Evolutionary conservation across 768 basidiomycete species (phyloP), one percentile per base, ranked within the genome.

Genomic region (Amanita thiersii): DNA sequence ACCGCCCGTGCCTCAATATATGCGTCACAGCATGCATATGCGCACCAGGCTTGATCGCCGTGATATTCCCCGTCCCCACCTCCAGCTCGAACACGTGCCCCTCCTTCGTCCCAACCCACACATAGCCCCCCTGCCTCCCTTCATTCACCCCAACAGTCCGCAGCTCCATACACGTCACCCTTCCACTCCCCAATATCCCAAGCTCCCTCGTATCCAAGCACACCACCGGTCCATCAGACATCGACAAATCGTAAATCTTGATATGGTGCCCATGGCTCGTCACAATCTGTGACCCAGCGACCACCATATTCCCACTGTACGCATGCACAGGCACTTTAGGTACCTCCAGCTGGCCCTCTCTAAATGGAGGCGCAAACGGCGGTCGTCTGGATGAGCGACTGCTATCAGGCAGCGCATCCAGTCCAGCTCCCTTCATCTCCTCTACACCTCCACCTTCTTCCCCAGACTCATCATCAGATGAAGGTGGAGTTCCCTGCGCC

Each of bases 81-180:
- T 97, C 89, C 42, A 94, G 49, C 65, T 96, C 92, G 49, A 82
- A 70, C 18, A 99, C 45, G 56, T 85, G 79, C 0, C 94, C 94
- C 18, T 94, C 90, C 62, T 86, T 91, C 20, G 89, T 89, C 3
- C 93, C 94, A 8, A 83, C 62, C 93, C 93, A 97, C 2, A 91
- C 51, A 41, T 75, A 69, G 21, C 66, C 66, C 2, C 85, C 87
- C 12, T 72, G 65, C 39, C 81, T 75, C 5, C 23, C 3, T 0
- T 48, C 60, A n/a, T 60, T 50, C 7, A 56, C 50, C 2, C 48
- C 51, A 2, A 70, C 68, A 0, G 82, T 72, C 11, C 82, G 70
- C 56, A 92, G 88, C 58, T 84, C 89, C 61, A 94, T 69, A 15
- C 81, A 77, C 1, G 81, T 81, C 26, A 93, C 69, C 50, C 78